A percentile compares a stretch with the other conserved stretches of the same genome.
Conservation (phyloP, 225 moss, liverwort and hornwort genomes). For the Sphagnum tenellum region DNA sequence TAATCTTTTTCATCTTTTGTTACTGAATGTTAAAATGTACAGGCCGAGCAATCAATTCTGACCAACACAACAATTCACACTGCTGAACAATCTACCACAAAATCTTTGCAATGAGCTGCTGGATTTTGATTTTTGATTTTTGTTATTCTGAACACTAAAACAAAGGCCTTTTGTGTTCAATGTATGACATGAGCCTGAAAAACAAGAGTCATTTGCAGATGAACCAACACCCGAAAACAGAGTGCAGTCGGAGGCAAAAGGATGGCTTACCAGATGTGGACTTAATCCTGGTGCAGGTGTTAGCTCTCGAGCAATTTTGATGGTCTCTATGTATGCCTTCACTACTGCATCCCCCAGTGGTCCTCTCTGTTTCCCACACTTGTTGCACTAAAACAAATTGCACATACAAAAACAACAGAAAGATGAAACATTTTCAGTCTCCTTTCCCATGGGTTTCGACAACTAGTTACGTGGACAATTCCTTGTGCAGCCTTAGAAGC, state of each 20-base stretch:
- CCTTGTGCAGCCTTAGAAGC: too few relatives aligned
- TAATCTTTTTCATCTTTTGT: too few relatives aligned
- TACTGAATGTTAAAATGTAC: too few relatives aligned
- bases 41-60: too few relatives aligned
- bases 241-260: not conserved
- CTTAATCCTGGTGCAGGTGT: slow-evolving; percentile 42
- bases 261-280: slow-evolving; percentile 69
- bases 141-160: slow-evolving; percentile 30
- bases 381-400: slow-evolving; percentile 62
- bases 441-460: too few relatives aligned
- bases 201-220: too few relatives aligned
- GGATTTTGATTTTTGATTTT: slow-evolving; percentile 5
- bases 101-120: not conserved
- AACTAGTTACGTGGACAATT: too few relatives aligned
- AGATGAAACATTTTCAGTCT: too few relatives aligned
- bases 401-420: not conserved
- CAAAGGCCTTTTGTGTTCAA: not conserved
- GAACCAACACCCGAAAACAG: too few relatives aligned
- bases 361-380: slow-evolving; percentile 96
- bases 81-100: too few relatives aligned
- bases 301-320: slow-evolving; percentile 88
- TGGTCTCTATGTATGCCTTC: slow-evolving; percentile 95
- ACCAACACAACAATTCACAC: too few relatives aligned
- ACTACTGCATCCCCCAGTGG: slow-evolving; percentile 92
- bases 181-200: too few relatives aligned